Evolutionary conservation across 225 moss, liverwort and hornwort species (phyloP), one percentile per base, ranked within the genome.

Genomic region (Bryum argenteum): DNA sequence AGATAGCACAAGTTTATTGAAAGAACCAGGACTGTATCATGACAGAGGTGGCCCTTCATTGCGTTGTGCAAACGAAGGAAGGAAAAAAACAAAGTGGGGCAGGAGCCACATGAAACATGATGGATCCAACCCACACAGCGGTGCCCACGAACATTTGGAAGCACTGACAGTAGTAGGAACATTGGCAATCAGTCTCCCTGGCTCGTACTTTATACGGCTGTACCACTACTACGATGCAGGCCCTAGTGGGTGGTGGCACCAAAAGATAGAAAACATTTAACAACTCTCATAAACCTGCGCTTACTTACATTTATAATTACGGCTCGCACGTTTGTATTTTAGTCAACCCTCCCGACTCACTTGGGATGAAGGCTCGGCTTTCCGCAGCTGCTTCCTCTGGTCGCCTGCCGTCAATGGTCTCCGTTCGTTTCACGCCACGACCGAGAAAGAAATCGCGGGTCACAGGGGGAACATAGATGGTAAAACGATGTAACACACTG

Each of bases 81-180:
- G 58, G 58, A 55, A 2, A 21, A 3, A 55, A 11, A 48, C 48
- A 48, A 48, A 11, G 23, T n/a, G 33, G 45, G 50, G 23, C 33
- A 15, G 45, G 50, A 58, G 58, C n/a, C 59, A 58, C 40, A 13
- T 40, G 56, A 56, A 3, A 7, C 67, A 63, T 23, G 20, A 26
- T 17, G 71, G 52, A 26, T 52, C 58, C 41, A 14, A 71, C 56
- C 64, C 69, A 61, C 44, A 61, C 44, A 54, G 55, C 23, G 39
- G 55, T 64, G 71, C 39, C 57, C 33, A 77, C 70, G 63, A 70
- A 70, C 70, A 70, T 64, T 22, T 70, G 11, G 57, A 76, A 70
- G 76, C 63, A 53, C 68, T 68, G 43, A 67, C 51, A 67, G 52
- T 75, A 75, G 60, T 68, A 75, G 60, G 60, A 61, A 61, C 68